These are phyloP conservation scores for Peribolospora kevripleyi DNA, from an alignment of 768 basidiomycete species.

Conservation along the genomic window DNA sequence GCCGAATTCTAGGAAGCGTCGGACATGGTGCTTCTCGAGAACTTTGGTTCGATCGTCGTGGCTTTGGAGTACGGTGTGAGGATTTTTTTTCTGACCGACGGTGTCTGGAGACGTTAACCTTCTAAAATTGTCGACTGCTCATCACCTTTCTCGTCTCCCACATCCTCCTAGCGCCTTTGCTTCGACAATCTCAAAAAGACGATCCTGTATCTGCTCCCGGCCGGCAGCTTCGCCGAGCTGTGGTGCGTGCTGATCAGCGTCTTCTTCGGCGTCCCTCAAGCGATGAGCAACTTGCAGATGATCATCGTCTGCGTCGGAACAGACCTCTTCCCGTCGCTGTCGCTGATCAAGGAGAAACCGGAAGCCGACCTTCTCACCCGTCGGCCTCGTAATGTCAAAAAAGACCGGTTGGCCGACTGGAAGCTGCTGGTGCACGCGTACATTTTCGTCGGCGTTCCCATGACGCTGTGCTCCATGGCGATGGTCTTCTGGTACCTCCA, in stretches of 20 bases:
- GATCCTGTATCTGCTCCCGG: constrained; percentile 14
- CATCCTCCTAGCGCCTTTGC: constrained; percentile 24
- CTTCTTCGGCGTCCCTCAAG: constrained; percentile 34
- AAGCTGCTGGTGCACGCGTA: constrained; percentile 34
- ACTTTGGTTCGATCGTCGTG: constrained; percentile 6
- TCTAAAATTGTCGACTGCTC: background rate
- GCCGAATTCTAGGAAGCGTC: constrained; percentile 6
- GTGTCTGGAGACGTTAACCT: constrained; percentile 8
- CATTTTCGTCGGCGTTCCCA: constrained; percentile 30
- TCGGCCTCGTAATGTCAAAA: constrained; percentile 33
- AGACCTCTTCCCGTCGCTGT: constrained; percentile 33
- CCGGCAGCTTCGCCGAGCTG: constrained; percentile 37
- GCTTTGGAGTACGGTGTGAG: background rate
- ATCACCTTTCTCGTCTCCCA: background rate
- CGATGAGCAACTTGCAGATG: constrained; percentile 32
- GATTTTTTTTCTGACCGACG: constrained; percentile 2
- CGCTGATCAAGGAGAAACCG: constrained; percentile 36
- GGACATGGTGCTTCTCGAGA: constrained; percentile 20
- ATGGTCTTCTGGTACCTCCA: constrained; percentile 26
- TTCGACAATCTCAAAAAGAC: constrained; percentile 34
- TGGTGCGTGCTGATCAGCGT: constrained; percentile 36
- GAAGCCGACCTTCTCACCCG: constrained; percentile 34
- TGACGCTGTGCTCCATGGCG: constrained; percentile 27
- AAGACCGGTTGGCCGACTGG: constrained; percentile 32
- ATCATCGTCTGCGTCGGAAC: constrained; percentile 33